Evolutionary conservation across 345 rosid genomes (phyloP).

Genomic region (Citropsis articulata): DNA sequence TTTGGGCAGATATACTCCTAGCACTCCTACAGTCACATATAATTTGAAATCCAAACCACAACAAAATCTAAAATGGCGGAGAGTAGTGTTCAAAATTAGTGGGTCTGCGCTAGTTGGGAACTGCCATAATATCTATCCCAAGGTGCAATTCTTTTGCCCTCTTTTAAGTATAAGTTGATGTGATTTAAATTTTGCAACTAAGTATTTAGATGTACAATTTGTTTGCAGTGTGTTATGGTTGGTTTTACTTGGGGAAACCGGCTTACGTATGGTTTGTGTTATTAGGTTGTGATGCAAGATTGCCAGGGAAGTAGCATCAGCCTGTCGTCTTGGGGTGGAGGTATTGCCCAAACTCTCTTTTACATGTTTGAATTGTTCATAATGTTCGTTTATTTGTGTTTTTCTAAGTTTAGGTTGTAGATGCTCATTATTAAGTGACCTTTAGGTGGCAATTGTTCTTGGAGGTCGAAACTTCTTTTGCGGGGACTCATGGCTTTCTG

Average conservation of each 20-base stretch:
- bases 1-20: slow-evolving; percentile 18
- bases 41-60: slow-evolving; percentile 26
- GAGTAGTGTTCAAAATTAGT: slow-evolving; percentile 50
- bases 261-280: not conserved
- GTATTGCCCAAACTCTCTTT: slow-evolving; percentile 16
- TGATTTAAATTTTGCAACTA: not conserved
- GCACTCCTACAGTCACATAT: slow-evolving; percentile 15
- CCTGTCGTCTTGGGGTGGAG: slow-evolving; percentile 43
- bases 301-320: slow-evolving; percentile 44
- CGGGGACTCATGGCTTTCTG: slow-evolving; percentile 49
- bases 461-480: slow-evolving; percentile 51
- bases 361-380: not conserved
- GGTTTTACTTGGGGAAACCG: not conserved
- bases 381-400: not conserved
- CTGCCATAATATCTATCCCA: slow-evolving; percentile 38
- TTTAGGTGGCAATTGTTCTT: slow-evolving; percentile 48
- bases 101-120: slow-evolving; percentile 44
- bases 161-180: not conserved
- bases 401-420: not conserved
- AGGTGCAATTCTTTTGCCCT: slow-evolving; percentile 24
- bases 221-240: not conserved
- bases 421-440: not conserved
- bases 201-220: not conserved
- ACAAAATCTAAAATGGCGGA: slow-evolving; percentile 38
- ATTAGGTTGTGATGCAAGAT: slow-evolving; percentile 46